Conservation (phyloP, 2,329 filamentous ascomycete species). For the Trichoderma sp. region DNA sequence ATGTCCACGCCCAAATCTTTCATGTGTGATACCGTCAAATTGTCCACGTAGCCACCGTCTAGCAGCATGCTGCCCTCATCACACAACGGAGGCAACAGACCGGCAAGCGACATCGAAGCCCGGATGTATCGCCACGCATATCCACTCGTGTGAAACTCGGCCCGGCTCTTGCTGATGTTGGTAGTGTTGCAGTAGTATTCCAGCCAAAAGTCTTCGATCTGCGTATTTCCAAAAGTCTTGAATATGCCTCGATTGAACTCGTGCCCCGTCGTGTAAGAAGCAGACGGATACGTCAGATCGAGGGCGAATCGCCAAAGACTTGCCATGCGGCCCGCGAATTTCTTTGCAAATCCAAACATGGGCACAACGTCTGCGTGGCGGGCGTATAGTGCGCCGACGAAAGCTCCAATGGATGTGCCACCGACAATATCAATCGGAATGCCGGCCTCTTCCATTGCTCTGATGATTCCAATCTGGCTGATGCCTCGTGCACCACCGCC, state of each 20-base stretch:
- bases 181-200: conserved; percentile 99
- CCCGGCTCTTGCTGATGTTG: conserved; percentile 91
- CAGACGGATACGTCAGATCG: conserved; percentile 92
- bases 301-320: conserved; percentile 98
- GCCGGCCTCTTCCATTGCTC: conserved; percentile 90
- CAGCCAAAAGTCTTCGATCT: conserved; percentile 99
- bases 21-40: conserved; percentile 96
- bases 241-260: conserved; percentile 99
- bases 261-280: conserved; percentile 95
- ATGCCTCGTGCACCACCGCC: conserved; percentile 92
- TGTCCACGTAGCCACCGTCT: conserved; percentile 96
- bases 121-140: conserved; percentile 98
- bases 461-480: conserved; percentile 88
- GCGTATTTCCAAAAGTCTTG: conserved; percentile 94
- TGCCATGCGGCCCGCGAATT: conserved; percentile 97
- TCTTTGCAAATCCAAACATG: conserved; percentile 95
- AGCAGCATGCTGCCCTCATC: conserved; percentile 96
- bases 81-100: conserved; percentile 86
- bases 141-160: conserved; percentile 90
- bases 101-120: conserved; percentile 94
- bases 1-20: conserved; percentile 87
- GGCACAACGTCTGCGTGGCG: conserved; percentile 95
- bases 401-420: conserved; percentile 92
- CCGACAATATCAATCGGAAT: conserved; percentile 95
- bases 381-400: conserved; percentile 92